Percentiles rank a stretch among this genome's conserved stretches.
Evolutionary conservation across 2,329 filamentous ascomycete species (phyloP).

Genomic region (Aspergillus sp.): DNA sequence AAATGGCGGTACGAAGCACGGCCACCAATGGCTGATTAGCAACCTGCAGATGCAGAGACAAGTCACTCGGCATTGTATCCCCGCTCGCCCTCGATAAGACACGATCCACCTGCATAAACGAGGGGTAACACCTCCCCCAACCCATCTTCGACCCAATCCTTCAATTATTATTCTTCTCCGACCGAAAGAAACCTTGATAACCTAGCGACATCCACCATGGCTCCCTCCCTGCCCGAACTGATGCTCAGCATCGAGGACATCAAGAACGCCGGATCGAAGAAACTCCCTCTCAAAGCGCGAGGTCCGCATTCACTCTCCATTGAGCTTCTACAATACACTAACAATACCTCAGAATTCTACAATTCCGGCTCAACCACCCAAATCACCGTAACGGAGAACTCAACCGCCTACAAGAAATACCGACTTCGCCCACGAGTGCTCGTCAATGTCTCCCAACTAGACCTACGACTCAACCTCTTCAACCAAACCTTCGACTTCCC

Average conservation of each 20-base stretch:
- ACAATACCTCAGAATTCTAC: constrained; percentile 50
- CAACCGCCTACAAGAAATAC: constrained; percentile 53
- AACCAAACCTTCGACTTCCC: constrained; percentile 49
- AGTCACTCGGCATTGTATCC: too few species aligned
- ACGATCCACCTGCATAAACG: too few species aligned
- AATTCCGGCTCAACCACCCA: constrained; percentile 54
- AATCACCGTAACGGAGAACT: constrained; percentile 52
- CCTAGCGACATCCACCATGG: neutral
- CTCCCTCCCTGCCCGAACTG: neutral
- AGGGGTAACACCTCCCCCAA: too few species aligned
- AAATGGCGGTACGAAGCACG: too few species aligned
- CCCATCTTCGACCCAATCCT: neutral
- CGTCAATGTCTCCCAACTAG: constrained; percentile 45
- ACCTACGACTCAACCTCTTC: constrained; percentile 47
- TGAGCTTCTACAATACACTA: neutral
- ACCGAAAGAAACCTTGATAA: neutral
- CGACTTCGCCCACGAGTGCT: constrained; percentile 50
- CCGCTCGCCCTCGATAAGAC: too few species aligned
- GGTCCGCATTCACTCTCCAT: neutral
- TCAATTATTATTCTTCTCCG: neutral
- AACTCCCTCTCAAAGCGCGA: constrained; percentile 2
- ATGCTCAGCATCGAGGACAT: constrained; percentile 16
- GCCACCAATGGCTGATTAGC: too few species aligned
- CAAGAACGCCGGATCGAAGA: constrained; percentile 9
- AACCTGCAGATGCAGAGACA: too few species aligned